phyloP scores from a whole-genome alignment of 2,329 filamentous ascomycete species.

The Biscogniauxia mediterranea region DNA sequence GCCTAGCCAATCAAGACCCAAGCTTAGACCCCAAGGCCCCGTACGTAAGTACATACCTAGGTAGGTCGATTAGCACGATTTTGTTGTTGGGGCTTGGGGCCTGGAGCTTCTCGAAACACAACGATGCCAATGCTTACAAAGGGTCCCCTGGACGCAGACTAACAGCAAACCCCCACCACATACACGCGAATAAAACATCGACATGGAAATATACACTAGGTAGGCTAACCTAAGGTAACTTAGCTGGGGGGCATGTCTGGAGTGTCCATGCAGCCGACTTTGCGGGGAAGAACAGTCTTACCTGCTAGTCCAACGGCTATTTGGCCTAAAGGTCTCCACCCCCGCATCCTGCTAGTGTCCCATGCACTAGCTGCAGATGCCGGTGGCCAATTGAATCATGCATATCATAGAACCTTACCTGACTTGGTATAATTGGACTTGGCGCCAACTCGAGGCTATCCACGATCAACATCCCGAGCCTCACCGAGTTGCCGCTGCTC shows the following conservation, averaged over 20 bases:
- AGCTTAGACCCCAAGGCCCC: too few relatives aligned
- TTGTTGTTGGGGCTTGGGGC: not conserved
- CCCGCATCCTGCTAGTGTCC: constrained; percentile 26
- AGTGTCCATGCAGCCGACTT: constrained; percentile 2
- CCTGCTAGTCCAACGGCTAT: constrained; percentile 18
- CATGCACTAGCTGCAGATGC: constrained; percentile 13
- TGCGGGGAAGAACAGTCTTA: constrained; percentile 24
- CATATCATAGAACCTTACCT: constrained; percentile 8
- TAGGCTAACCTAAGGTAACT: too few relatives aligned
- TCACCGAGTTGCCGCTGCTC: constrained; percentile 24
- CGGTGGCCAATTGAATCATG: constrained; percentile 16
- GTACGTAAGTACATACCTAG: too few relatives aligned
- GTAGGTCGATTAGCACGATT: too few relatives aligned
- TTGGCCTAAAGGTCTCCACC: constrained; percentile 27
- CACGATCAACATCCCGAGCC: constrained; percentile 27
- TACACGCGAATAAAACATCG: too few relatives aligned
- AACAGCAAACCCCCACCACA: too few relatives aligned
- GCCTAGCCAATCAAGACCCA: not conserved
- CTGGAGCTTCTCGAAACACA: not conserved
- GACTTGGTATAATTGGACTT: constrained; percentile 16
- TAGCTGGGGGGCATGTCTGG: too few relatives aligned
- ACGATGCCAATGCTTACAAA: constrained; percentile 14
- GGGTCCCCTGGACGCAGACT: constrained; percentile 13
- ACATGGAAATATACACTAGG: constrained; percentile 10
- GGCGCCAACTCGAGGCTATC: constrained; percentile 19